These are phyloP conservation scores for Cornus kousa DNA, from an alignment of 148 eudicot genomes.

Conservation along the genomic window DNA sequence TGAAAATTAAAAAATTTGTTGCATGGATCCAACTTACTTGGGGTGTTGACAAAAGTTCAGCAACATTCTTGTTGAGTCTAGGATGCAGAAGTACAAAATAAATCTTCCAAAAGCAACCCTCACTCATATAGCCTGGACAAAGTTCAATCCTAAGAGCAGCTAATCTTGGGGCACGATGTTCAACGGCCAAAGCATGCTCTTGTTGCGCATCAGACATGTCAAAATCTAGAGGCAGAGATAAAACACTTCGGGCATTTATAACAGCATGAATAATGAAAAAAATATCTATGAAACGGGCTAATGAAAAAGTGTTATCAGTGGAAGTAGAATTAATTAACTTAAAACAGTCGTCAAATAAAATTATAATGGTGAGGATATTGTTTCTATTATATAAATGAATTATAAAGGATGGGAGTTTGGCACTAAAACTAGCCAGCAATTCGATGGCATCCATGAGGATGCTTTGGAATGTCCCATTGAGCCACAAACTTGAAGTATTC, in stretches of 20 bases:
- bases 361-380: too few relatives aligned
- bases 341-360: too few relatives aligned
- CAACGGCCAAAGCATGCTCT: conserved; percentile 94
- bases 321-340: too few relatives aligned
- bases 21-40: conserved; percentile 45
- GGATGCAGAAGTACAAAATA: conserved; percentile 92
- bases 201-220: conserved; percentile 92
- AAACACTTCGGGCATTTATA: background rate
- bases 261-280: background rate
- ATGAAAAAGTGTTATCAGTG: too few relatives aligned
- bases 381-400: background rate
- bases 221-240: conserved; percentile 44
- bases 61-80: conserved; percentile 65
- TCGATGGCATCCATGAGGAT: background rate
- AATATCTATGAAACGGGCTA: background rate
- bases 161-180: conserved; percentile 79
- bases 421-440: background rate
- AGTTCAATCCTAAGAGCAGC: conserved; percentile 86
- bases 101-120: conserved; percentile 87
- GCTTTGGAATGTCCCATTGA: background rate
- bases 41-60: conserved; percentile 74
- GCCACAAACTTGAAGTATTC: background rate
- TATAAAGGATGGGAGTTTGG: background rate
- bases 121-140: conserved; percentile 90
- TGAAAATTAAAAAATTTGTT: too few relatives aligned